Base-by-base conservation (phyloP, 495 filamentous ascomycete genomes). In the Penicillium egyptiacum region DNA sequence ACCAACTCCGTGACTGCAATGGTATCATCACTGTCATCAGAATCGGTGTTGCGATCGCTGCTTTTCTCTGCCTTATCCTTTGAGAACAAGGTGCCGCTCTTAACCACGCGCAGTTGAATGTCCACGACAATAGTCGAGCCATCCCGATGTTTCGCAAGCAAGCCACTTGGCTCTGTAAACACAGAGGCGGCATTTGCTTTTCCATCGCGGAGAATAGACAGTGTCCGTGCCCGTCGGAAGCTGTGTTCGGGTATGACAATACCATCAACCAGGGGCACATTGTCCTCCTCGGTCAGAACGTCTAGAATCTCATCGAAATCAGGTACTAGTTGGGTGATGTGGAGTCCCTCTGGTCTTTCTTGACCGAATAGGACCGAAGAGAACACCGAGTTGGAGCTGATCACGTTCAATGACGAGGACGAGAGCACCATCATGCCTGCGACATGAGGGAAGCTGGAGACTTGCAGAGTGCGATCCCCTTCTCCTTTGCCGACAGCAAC, bases 171-270 rank as follows among this genome's bases (percentile, higher is more conserved):
- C 53, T 86, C 85, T 14, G 91, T 75, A 57, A 98, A 95, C 20
- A 86, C 81, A 1, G 84, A 78, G 5, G 90, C 86, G 8, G 90
- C 89, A 47, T 78, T 74, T 30, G 86, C 83, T 40, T 86, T 89
- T 19, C 87, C 90, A 61, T 96, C 89, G 47, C 88, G 84, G 45
- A 97, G 75, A 5, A 90, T 86, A 16, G 96, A 81, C 46, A 95
- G 80, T 1, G 89, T 90, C 59, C 90, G 82, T 14, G 94, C 95
- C 50, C 92, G 88, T 37, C 95, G 85, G 70, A 98, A 98, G 57
- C 88, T 94, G 68, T 96, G 90, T 72, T 98, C 94, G 5, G 94
- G 95, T 50, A 98, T 87, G 28, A 98, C 92, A 52, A 98, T 91
- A n/a, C 94, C 95, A 69, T 98, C 95, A 16, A 87, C 81, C 19